A percentile compares a stretch with the other conserved stretches of the same genome.
These are phyloP conservation scores for Apiosordaria backusii DNA, from an alignment of 495 filamentous ascomycete species.

Conservation along the genomic window DNA sequence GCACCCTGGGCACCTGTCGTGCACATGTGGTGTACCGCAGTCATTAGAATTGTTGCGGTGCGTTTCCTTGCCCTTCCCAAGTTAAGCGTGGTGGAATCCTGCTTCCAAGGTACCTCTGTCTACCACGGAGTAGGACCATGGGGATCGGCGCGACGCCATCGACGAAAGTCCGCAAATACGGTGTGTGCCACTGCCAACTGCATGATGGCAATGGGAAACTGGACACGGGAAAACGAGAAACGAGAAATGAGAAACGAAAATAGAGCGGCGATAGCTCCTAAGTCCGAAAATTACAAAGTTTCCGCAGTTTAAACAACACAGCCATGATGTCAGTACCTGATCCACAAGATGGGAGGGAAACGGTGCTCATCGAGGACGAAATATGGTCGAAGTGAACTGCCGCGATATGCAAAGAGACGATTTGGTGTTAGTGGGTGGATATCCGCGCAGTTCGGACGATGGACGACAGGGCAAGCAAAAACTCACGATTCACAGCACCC, in stretches of 20 bases:
- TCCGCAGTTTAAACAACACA: no score
- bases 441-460: background rate
- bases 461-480: background rate
- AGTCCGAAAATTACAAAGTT: background rate
- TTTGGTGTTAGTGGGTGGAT: background rate
- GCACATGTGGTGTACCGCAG: background rate
- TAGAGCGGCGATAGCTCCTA: background rate
- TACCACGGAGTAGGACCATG: background rate
- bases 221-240: background rate
- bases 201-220: background rate
- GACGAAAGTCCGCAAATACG: background rate
- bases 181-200: background rate
- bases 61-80: conserved; percentile 3
- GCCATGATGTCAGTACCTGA: background rate
- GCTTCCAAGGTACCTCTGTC: conserved; percentile 1
- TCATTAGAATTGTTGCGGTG: background rate
- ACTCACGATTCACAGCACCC: background rate
- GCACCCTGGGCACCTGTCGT: background rate
- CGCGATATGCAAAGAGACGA: background rate
- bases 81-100: conserved; percentile 10
- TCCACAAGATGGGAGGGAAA: background rate
- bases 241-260: background rate
- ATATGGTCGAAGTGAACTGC: background rate
- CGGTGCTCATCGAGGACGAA: background rate
- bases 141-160: conserved; percentile 14